Base-by-base conservation (phyloP, 768 basidiomycete genomes). In the Boletus edulis region DNA sequence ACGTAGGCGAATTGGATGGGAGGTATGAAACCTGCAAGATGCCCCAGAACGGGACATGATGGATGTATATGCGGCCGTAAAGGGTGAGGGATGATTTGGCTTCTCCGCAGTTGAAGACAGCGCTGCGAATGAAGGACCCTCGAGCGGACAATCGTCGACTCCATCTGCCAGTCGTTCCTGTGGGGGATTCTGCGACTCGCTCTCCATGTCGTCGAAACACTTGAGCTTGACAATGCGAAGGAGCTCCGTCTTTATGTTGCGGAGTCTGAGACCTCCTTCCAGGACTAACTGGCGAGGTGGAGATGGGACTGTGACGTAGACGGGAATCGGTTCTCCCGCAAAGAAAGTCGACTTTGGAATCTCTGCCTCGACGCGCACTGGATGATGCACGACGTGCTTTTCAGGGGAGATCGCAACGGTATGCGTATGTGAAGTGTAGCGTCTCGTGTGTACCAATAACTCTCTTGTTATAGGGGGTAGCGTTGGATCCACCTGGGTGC, bases 31-130 rank as follows among this genome's bases (percentile, higher is more conserved):
- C 44, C 93, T 86, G 68, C 93, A 94, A 18, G 92, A 88, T 41
- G 94, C 94, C 44, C 96, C 96, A 14, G 94, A 94, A 8, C 88
- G 82, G 13, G 92, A 86, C 27, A 98, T 76, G 48, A 86, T 77
- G 3, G 79, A 76, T 38, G 77, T 73, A 60, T 81, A 79, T 40
- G 76, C 71, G 17, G 78, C 72, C 29, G 75, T 74, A 56, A 74
- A 74, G 18, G 71, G 72, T n/a, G 77, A 74, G 4, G 75, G 74
- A 6, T 74, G 66, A 56, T 62, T 64, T 24, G 64, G 58, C 49
- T 65, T 76, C 65, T 66, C 72, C 62, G 24, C 52, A 41, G 55
- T 46, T 5, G 55, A 64, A 49, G 50, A 51, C 51, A 48, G 55
- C 37, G 64, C 51, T 42, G 68, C 61, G 40, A 72, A 64, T 35